These are phyloP conservation scores for Trichoderma lentiforme DNA, from an alignment of 2,329 filamentous ascomycete species.

Conservation along the genomic window DNA sequence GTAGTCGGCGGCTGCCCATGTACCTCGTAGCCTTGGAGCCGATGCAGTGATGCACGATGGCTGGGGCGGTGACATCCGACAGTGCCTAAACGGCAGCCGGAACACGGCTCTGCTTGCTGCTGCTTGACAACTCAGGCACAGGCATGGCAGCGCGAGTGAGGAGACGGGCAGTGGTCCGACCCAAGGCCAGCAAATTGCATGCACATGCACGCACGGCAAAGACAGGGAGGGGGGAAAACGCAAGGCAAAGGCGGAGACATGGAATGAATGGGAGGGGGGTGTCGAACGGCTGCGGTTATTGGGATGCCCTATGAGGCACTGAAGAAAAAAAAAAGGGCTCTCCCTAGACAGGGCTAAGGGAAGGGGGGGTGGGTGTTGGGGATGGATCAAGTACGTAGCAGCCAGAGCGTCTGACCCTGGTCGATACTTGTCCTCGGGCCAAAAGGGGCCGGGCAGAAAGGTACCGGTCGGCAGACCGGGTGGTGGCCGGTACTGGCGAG, in stretches of 20 bases:
- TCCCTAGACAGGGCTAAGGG: slow-evolving; percentile 16
- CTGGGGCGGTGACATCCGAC: slow-evolving; percentile 10
- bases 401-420: not conserved
- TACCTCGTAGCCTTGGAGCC: not conserved
- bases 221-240: slow-evolving; percentile 8
- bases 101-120: not conserved
- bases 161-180: slow-evolving; percentile 1
- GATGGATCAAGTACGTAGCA: slow-evolving; percentile 3
- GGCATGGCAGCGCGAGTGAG: not conserved
- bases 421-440: not conserved
- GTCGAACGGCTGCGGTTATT: slow-evolving; percentile 5
- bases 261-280: slow-evolving; percentile 12
- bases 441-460: not conserved
- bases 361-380: not conserved
- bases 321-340: slow-evolving; percentile 24
- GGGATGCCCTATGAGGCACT: slow-evolving; percentile 1
- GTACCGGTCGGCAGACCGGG: not conserved
- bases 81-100: slow-evolving; percentile 11
- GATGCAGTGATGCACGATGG: not conserved
- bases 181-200: slow-evolving; percentile 16
- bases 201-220: slow-evolving; percentile 17
- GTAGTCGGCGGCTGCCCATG: not conserved
- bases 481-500: not conserved
- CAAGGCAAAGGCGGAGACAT: slow-evolving; percentile 14
- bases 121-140: not conserved